A percentile compares a stretch with the other conserved stretches of the same genome.
Conservation (phyloP, 768 basidiomycete species). For the Tremella mesenterica region DNA sequence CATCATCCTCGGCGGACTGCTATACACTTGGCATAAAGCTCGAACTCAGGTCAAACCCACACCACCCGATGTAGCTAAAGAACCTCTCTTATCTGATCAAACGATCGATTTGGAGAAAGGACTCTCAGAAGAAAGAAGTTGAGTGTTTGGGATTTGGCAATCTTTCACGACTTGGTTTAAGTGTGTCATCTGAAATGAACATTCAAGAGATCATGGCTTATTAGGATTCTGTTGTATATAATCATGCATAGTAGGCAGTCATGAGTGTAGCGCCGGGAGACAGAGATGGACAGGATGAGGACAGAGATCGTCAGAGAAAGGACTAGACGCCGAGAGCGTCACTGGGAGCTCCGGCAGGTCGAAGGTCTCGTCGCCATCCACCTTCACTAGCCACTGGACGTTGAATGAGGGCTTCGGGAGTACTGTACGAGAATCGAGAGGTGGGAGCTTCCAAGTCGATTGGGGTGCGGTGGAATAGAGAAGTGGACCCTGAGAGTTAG, state of each 20-base stretch:
- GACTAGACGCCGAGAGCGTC: too few relatives aligned
- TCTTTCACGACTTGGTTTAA: neutral
- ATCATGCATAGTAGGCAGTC: neutral
- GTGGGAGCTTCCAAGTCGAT: conserved; percentile 9
- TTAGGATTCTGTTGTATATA: neutral
- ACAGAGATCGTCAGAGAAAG: too few relatives aligned
- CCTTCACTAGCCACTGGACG: conserved; percentile 31
- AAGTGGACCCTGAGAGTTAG: conserved; percentile 16
- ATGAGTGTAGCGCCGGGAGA: too few relatives aligned
- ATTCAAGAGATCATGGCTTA: neutral
- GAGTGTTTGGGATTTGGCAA: neutral
- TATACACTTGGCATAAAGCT: conserved; percentile 20
- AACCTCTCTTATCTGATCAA: conserved; percentile 1
- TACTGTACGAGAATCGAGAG: conserved; percentile 21
- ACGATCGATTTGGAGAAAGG: neutral
- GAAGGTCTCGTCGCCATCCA: conserved; percentile 20
- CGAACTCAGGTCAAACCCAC: neutral
- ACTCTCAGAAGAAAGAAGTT: neutral
- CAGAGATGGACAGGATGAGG: too few relatives aligned
- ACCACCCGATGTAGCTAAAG: neutral
- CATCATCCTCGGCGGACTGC: conserved; percentile 14
- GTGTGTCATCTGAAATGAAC: neutral
- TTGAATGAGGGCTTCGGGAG: conserved; percentile 26
- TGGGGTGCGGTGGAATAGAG: conserved; percentile 30
- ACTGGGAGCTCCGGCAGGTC: conserved; percentile 22